Evolutionary conservation across 2,329 filamentous ascomycete genomes (phyloP).

Genomic region (Ceratocystis smalleyi): DNA sequence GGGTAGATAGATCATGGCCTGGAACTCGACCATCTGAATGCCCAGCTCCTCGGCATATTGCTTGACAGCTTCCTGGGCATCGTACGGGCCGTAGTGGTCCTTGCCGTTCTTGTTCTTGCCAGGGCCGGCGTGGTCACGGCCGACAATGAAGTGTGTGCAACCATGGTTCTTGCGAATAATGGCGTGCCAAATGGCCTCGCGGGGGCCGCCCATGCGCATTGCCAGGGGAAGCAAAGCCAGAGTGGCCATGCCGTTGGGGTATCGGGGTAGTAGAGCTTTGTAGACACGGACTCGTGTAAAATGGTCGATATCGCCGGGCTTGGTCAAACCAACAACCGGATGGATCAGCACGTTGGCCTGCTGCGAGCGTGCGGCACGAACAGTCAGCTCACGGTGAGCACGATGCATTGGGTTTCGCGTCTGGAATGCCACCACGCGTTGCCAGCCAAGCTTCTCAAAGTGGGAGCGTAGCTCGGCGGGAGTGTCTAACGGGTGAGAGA

Average conservation of each 20-base stretch:
- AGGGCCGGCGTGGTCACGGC: slow-evolving; percentile 92
- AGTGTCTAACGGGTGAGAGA: slow-evolving; percentile 43
- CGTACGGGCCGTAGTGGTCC: slow-evolving; percentile 96
- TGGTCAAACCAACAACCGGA: slow-evolving; percentile 94
- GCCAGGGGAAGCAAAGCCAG: slow-evolving; percentile 86
- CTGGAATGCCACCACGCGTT: slow-evolving; percentile 95
- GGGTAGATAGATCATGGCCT: slow-evolving; percentile 98
- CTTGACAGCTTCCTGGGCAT: slow-evolving; percentile 90
- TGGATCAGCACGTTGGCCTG: slow-evolving; percentile 99
- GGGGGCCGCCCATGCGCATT: slow-evolving; percentile 98
- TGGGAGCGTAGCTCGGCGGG: slow-evolving; percentile 87
- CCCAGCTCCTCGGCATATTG: slow-evolving; percentile 93
- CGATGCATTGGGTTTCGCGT: slow-evolving; percentile 99
- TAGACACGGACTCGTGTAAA: slow-evolving; percentile 98
- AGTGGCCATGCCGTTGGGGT: slow-evolving; percentile 98
- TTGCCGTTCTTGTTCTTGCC: slow-evolving; percentile 95
- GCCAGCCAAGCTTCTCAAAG: slow-evolving; percentile 99
- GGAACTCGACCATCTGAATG: slow-evolving; percentile 97
- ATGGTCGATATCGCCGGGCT: slow-evolving; percentile 98
- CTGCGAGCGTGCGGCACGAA: slow-evolving; percentile 85
- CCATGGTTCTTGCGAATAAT: slow-evolving; percentile 99
- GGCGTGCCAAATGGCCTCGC: slow-evolving; percentile 98
- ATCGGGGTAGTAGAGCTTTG: slow-evolving; percentile 87
- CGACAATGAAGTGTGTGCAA: slow-evolving; percentile 97
- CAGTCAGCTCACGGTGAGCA: slow-evolving; percentile 92